Percentiles rank a stretch among this genome's conserved stretches.
Conservation (phyloP, 2,329 filamentous ascomycete genomes). For the Neocucurbitaria cava region DNA sequence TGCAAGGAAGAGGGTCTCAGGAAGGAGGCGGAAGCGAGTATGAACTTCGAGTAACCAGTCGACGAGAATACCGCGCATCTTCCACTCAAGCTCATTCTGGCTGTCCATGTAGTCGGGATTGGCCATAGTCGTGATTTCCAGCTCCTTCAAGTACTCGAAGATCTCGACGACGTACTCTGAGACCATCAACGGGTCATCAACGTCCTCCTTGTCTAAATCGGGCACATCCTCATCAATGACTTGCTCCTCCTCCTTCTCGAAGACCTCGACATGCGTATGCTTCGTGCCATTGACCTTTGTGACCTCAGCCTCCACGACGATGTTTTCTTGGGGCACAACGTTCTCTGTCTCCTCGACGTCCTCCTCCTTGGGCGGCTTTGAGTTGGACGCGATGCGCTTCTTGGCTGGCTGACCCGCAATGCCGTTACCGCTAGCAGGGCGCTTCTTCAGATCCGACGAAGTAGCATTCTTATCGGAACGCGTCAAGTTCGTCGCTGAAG, state of each 20-base stretch:
- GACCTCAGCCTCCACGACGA: slow-evolving; percentile 57
- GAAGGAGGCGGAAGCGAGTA: slow-evolving; percentile 92
- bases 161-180: slow-evolving; percentile 97
- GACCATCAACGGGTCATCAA: slow-evolving; percentile 95
- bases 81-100: slow-evolving; percentile 96
- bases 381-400: slow-evolving; percentile 67
- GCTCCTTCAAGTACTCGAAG: slow-evolving; percentile 90
- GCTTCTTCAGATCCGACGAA: slow-evolving; percentile 74
- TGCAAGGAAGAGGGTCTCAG: slow-evolving; percentile 93
- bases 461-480: slow-evolving; percentile 72
- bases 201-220: slow-evolving; percentile 83
- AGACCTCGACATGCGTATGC: slow-evolving; percentile 25
- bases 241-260: slow-evolving; percentile 24
- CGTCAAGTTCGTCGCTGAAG: slow-evolving; percentile 64
- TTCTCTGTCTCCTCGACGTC: slow-evolving; percentile 65
- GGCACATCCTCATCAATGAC: slow-evolving; percentile 46
- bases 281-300: slow-evolving; percentile 27
- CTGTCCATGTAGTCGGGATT: slow-evolving; percentile 95
- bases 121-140: slow-evolving; percentile 81
- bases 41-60: slow-evolving; percentile 99
- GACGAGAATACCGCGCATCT: slow-evolving; percentile 94
- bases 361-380: slow-evolving; percentile 61
- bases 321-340: slow-evolving; percentile 58
- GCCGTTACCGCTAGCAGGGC: slow-evolving; percentile 74
- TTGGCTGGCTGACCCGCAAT: slow-evolving; percentile 69